Conservation (phyloP, 495 filamentous ascomycete genomes). For the Neurospora discreta region DNA sequence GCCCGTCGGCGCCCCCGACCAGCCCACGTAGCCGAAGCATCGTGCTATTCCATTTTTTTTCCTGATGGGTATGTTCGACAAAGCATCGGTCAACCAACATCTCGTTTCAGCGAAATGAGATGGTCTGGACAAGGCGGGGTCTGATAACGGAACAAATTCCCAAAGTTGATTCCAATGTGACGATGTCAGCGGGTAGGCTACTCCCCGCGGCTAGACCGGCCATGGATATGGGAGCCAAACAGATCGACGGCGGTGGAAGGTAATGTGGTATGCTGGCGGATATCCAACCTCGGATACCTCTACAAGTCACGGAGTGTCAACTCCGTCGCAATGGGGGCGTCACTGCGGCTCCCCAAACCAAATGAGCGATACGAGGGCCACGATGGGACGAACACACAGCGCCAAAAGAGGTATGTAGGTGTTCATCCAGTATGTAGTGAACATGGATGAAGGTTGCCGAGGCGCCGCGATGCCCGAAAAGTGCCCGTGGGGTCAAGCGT, state of each 20-base stretch:
- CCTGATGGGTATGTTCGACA: neutral
- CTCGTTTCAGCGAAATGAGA: constrained; percentile 15
- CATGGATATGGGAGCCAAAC: neutral
- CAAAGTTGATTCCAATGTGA: neutral
- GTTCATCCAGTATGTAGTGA: neutral
- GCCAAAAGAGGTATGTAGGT: neutral
- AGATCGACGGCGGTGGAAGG: neutral
- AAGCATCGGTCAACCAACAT: neutral
- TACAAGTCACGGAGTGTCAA: neutral
- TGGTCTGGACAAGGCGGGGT: neutral
- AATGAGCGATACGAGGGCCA: neutral
- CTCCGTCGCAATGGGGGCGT: neutral
- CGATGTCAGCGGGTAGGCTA: neutral
- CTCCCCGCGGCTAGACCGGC: neutral
- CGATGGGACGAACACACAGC: neutral
- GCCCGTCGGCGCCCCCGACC: neutral
- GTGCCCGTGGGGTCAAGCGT: neutral
- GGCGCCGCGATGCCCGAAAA: neutral
- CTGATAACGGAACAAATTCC: neutral
- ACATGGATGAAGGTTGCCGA: neutral
- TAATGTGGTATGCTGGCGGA: neutral
- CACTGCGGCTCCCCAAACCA: neutral
- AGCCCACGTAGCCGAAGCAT: neutral
- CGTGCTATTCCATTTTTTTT: neutral
- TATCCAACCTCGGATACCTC: neutral